Evolutionary conservation across 2,329 filamentous ascomycete species (phyloP), one percentile per base, ranked within the genome.

Genomic region (Rhinocladiella mackenziei): DNA sequence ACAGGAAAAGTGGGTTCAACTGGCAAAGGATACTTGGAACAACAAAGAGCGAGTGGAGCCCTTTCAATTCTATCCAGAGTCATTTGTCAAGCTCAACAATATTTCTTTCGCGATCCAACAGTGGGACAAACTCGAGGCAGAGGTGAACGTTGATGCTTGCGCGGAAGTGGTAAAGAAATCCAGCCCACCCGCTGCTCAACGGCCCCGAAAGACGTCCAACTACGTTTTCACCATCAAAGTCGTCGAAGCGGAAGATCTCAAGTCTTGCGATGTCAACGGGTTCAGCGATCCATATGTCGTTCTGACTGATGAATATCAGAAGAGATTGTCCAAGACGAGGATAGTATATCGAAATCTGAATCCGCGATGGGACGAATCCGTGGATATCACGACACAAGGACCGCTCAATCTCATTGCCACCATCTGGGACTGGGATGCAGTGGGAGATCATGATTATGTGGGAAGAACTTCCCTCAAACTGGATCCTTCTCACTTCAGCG

Each of bases 181-280:
- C 51, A 80, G 86, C 18, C 86, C 86, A 6, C 83, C 86, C 1
- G 74, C 78, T 40, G 80, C 81, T n/a, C 77, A 80, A 48, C 75
- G 75, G 60, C 74, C 78, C 44, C 81, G 81, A 57, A 84, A 81
- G 58, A 80, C 83, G 30, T 85, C 81, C 51, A 96, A 94, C 62
- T 97, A 94, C 62, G 89, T 96, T 43, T 98, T 98, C 67, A 97
- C 92, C 1, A 89, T 98, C 68, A 98, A 98, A 69, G 89, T 98
- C 47, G 89, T 98, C 18, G 92, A 98, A 66, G 92, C 87, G 6
- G 92, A 98, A 67, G 92, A 98, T 59, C 74, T 98, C 57, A 97
- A 97, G 67, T 88, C 92, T n/a, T 97, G 92, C 62, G 92, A 98
- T 65, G 83, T 94, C 56, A 94, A 86, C 58, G 92, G 92, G 25